Evolutionary conservation across 225 moss, liverwort and hornwort genomes (phyloP).

Genomic region (Neckera pumila): DNA sequence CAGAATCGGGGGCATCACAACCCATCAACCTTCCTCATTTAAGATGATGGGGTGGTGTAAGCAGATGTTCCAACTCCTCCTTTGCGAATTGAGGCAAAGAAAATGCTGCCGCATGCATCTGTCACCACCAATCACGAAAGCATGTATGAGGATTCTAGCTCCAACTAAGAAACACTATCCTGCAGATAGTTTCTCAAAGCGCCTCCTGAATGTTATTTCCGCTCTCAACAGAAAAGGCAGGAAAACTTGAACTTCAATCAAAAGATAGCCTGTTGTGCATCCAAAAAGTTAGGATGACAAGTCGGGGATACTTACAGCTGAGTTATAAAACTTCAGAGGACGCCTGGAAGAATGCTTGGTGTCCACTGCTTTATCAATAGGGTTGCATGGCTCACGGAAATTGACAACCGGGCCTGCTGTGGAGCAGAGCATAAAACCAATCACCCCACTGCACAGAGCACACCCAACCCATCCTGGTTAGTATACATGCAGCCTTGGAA

Average conservation of each 20-base stretch:
- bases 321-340: conserved; percentile 75
- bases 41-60: conserved; percentile 40
- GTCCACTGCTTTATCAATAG: conserved; percentile 34
- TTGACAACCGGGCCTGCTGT: conserved; percentile 72
- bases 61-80: conserved; percentile 39
- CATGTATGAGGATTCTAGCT: neutral
- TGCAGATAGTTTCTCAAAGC: neutral
- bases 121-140: conserved; percentile 4
- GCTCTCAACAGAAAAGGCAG: neutral
- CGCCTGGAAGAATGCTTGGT: conserved; percentile 27
- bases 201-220: neutral
- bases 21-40: neutral
- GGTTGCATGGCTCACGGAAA: conserved; percentile 61
- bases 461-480: neutral
- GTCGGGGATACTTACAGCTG: conserved; percentile 35
- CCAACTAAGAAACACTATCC: neutral
- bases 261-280: neutral
- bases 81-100: conserved; percentile 51
- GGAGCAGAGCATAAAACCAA: conserved; percentile 99
- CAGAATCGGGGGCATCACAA: neutral
- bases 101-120: conserved; percentile 60
- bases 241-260: neutral
- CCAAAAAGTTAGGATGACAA: neutral
- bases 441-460: conserved; percentile 79
- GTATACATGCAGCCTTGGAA: neutral